Percentiles rank a stretch among this genome's conserved stretches.
These are phyloP conservation scores for Balamuthia mandrillaris DNA, from an alignment of 208 protist genomes.

Conservation along the genomic window DNA sequence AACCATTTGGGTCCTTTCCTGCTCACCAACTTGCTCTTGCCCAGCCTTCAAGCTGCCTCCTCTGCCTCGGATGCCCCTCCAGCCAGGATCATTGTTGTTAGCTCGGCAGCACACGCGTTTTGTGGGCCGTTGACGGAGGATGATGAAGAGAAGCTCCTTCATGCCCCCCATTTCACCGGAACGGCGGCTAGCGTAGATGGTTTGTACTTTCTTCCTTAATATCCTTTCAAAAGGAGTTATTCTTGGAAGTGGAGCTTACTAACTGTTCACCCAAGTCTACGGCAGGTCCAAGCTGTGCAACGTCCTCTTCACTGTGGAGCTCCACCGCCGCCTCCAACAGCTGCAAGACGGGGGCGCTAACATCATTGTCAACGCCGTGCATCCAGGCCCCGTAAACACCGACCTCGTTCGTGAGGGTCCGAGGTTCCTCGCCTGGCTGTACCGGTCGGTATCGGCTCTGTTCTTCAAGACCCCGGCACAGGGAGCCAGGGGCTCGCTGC, in stretches of 20 bases:
- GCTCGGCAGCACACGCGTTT: slow-evolving; percentile 1
- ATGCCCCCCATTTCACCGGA: neutral
- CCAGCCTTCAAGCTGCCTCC: neutral
- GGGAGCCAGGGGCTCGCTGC: slow-evolving; percentile 1
- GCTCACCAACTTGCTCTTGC: neutral
- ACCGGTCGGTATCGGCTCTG: neutral
- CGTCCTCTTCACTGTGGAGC: slow-evolving; percentile 11
- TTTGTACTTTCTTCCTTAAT: too few species aligned
- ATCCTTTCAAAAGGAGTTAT: too few species aligned
- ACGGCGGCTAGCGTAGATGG: neutral
- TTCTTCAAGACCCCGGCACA: neutral
- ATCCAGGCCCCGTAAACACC: slow-evolving; percentile 5
- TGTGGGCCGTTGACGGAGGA: neutral
- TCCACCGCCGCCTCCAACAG: neutral
- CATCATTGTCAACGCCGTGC: slow-evolving; percentile 11
- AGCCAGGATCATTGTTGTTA: neutral
- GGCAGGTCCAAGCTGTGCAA: slow-evolving; percentile 17
- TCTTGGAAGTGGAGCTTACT: too few species aligned
- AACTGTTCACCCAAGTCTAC: neutral
- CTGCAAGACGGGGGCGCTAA: neutral
- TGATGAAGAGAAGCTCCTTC: neutral
- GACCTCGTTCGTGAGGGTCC: neutral
- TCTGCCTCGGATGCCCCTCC: too few species aligned
- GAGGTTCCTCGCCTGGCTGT: neutral
- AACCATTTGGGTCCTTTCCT: slow-evolving; percentile 21